Conservation (phyloP, 2,329 filamentous ascomycete genomes). For the Cryphonectria parasitica region DNA sequence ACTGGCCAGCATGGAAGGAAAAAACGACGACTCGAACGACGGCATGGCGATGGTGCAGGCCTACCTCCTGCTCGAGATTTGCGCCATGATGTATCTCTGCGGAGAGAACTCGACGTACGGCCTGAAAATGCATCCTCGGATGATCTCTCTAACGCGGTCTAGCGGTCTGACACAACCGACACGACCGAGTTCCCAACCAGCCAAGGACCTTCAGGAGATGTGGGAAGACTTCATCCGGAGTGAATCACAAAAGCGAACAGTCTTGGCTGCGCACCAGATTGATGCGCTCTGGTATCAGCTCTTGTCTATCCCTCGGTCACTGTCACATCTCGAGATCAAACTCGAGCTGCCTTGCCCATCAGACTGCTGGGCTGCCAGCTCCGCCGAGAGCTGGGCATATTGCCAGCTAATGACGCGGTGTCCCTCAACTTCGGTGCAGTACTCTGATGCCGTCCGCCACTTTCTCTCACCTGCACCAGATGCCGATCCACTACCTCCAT, state of each 20-base stretch:
- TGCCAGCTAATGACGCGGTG: constrained; percentile 34
- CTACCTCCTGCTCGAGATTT: constrained; percentile 45
- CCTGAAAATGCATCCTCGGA: constrained; percentile 44
- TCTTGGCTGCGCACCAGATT: constrained; percentile 48
- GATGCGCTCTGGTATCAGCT: constrained; percentile 50
- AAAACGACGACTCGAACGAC: constrained; percentile 31
- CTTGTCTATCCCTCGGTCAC: constrained; percentile 41
- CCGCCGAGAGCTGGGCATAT: constrained; percentile 43
- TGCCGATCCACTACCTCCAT: constrained; percentile 37
- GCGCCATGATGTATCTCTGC: constrained; percentile 48
- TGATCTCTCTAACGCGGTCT: constrained; percentile 44
- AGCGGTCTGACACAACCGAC: constrained; percentile 42
- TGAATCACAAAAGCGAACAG: constrained; percentile 47
- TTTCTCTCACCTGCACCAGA: constrained; percentile 40
- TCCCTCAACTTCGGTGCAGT: constrained; percentile 34
- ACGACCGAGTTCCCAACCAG: constrained; percentile 23
- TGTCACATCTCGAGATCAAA: constrained; percentile 49
- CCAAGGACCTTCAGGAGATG: constrained; percentile 42
- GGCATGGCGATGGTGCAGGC: constrained; percentile 41
- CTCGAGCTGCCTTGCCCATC: constrained; percentile 46
- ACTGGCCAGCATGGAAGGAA: constrained; percentile 33
- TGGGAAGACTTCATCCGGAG: constrained; percentile 43
- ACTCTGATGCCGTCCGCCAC: constrained; percentile 42
- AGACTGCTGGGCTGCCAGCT: constrained; percentile 43
- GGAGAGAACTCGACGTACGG: constrained; percentile 41